These are phyloP conservation scores for Aspergillus nanangensis DNA, from an alignment of 495 filamentous ascomycete genomes.

Conservation along the genomic window DNA sequence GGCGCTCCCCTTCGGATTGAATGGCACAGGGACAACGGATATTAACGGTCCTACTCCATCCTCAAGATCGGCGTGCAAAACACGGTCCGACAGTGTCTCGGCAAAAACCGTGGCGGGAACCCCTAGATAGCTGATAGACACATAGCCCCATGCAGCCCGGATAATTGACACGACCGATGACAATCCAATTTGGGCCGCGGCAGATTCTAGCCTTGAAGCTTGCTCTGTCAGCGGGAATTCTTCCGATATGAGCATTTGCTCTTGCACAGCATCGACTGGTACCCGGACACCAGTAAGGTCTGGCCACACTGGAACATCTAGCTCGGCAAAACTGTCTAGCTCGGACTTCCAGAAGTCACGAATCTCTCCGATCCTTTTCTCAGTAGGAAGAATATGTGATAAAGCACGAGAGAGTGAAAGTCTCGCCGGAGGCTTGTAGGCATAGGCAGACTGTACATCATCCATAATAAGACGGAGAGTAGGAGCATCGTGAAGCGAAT, in stretches of 20 bases:
- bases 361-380: constrained; percentile 11
- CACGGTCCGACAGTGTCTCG: constrained; percentile 29
- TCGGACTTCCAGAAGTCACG: constrained; percentile 22
- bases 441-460: constrained; percentile 22
- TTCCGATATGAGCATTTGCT: constrained; percentile 11
- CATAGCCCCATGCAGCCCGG: constrained; percentile 24
- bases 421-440: constrained; percentile 15
- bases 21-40: constrained; percentile 28
- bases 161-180: constrained; percentile 28
- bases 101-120: constrained; percentile 26
- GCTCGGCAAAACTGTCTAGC: constrained; percentile 12
- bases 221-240: constrained; percentile 12
- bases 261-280: constrained; percentile 10
- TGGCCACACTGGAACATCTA: constrained; percentile 25
- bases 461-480: constrained; percentile 25
- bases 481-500: constrained; percentile 30
- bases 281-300: constrained; percentile 22
- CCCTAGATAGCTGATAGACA: constrained; percentile 27
- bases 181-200: constrained; percentile 20
- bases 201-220: constrained; percentile 12
- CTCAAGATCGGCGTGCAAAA: constrained; percentile 18
- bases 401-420: constrained; percentile 23
- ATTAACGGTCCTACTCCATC: constrained; percentile 27
- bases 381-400: constrained; percentile 14
- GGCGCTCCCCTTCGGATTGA: constrained; percentile 15